Evolutionary conservation across 305 asterid species (phyloP).

Genomic region (Galium porrigens): DNA sequence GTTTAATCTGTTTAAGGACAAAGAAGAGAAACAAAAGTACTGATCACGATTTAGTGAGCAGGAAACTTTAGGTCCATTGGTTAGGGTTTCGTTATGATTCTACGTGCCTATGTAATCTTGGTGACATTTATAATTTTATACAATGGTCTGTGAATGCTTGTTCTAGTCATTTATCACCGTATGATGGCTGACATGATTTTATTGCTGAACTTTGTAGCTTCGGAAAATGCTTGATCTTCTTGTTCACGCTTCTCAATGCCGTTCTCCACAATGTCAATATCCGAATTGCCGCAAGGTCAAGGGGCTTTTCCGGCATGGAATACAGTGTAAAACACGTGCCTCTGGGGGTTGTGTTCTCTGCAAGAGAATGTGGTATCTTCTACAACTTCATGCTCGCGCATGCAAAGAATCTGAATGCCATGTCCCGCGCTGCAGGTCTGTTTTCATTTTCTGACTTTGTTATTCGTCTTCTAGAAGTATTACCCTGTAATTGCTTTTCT

Average conservation of each 20-base stretch:
- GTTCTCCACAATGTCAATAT: conserved; percentile 57
- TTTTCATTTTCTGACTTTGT: neutral
- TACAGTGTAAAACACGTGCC: conserved; percentile 64
- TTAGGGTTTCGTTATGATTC: neutral
- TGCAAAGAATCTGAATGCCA: conserved; percentile 79
- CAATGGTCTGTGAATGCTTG: neutral
- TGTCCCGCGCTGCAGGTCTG: conserved; percentile 97
- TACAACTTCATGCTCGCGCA: conserved; percentile 91
- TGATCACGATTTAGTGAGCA: too few relatives aligned
- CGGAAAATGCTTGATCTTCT: conserved; percentile 92
- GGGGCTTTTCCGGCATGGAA: conserved; percentile 95
- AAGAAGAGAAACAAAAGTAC: too few relatives aligned
- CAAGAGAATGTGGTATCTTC: conserved; percentile 97
- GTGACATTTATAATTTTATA: neutral
- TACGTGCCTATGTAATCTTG: neutral
- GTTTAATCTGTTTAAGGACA: too few relatives aligned
- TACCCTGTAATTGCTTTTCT: neutral
- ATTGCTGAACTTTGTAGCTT: conserved; percentile 43
- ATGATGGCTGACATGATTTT: conserved; percentile 17
- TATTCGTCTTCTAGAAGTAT: neutral
- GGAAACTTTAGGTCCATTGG: neutral
- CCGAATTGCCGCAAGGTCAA: conserved; percentile 92
- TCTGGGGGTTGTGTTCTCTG: conserved; percentile 85
- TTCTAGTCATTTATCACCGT: neutral
- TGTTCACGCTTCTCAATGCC: conserved; percentile 95